Conservation (phyloP, 495 filamentous ascomycete genomes). For the Lichina pygmaea region DNA sequence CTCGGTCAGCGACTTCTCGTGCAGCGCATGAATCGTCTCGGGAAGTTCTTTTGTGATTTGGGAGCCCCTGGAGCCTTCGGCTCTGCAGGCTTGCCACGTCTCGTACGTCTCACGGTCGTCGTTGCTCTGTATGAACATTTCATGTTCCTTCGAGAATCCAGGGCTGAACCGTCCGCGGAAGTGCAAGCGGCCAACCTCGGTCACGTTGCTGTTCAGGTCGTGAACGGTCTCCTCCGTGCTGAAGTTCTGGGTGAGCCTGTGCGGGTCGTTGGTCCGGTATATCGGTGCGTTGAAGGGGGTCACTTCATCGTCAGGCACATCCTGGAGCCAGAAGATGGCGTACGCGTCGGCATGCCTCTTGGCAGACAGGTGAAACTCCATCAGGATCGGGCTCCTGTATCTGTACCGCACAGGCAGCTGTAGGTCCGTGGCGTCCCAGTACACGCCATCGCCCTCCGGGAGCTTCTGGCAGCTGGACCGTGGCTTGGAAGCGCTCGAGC, state of each 20-base stretch:
- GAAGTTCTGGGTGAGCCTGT: conserved; percentile 69
- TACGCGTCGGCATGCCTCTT: conserved; percentile 48
- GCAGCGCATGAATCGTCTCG: conserved; percentile 34
- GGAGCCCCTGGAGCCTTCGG: conserved; percentile 52
- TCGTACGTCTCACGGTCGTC: conserved; percentile 79
- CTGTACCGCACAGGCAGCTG: conserved; percentile 68
- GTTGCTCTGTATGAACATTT: conserved; percentile 60
- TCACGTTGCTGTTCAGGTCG: conserved; percentile 40
- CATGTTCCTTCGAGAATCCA: conserved; percentile 72
- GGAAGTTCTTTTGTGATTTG: conserved; percentile 43
- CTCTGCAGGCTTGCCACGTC: conserved; percentile 71
- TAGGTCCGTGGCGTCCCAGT: conserved; percentile 42
- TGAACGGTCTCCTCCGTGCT: conserved; percentile 45
- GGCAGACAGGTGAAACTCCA: conserved; percentile 49
- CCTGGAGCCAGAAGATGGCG: conserved; percentile 63
- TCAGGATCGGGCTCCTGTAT: conserved; percentile 66
- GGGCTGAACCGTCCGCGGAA: conserved; percentile 66
- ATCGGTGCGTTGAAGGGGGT: conserved; percentile 59
- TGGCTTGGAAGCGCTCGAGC: conserved; percentile 44
- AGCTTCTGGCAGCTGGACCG: conserved; percentile 25
- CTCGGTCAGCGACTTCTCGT: conserved; percentile 50
- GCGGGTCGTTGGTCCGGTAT: conserved; percentile 48
- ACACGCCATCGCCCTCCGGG: conserved; percentile 29
- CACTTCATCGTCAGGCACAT: conserved; percentile 53
- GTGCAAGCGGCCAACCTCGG: conserved; percentile 52